Base-by-base conservation (phyloP, 2,329 filamentous ascomycete genomes). In the Ceratocystis harringtonii region DNA sequence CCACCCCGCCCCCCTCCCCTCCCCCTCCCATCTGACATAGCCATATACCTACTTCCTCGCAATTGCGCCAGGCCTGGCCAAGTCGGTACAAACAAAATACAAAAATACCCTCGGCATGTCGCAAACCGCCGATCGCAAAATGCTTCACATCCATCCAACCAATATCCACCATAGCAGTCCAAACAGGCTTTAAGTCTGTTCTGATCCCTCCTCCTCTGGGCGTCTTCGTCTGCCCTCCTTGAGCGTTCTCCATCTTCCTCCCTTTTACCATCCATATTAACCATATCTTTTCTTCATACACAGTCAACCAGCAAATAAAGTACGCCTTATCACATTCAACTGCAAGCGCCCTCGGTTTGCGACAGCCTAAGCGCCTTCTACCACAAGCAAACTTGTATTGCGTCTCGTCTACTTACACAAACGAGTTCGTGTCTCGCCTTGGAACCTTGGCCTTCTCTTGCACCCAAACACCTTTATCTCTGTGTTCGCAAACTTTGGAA, bases 271-370 rank as follows among this genome's bases (percentile, higher is more conserved):
- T 50, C 45, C 17, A n/a, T 28, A 28, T 12, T 28, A 55, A 55
- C 50, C 8, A 55, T 19, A 30, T 15, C 8, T 55, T 25, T n/a
- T 15, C 25, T 28, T 6, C 52, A 28, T 50, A n/a, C 22, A 17
- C 5, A 19, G 45, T 41, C 22, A 17, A 25, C 61, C 36, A 32
- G 6, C 44, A 62, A 30, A 28, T 30, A 28, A 44, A 32, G n/a
- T 10, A 45, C 30, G 8, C 28, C 19, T 48, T 57, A 22, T 22
- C 15, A 5, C 61, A 45, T 48, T 25, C 44, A 48, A 45, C 36
- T 45, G 61, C 41, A 62, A 62, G 36, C 61, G 61, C 61, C 61
- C 36, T 12, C 36, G 44, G 61, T 45, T 62, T 62, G 61, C 61
- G 36, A 61, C 25, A 61, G 41, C 32, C 22, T 41, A 41, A 43